Conservation (phyloP, 306 rosid genomes). For the Cajanus cajan region DNA sequence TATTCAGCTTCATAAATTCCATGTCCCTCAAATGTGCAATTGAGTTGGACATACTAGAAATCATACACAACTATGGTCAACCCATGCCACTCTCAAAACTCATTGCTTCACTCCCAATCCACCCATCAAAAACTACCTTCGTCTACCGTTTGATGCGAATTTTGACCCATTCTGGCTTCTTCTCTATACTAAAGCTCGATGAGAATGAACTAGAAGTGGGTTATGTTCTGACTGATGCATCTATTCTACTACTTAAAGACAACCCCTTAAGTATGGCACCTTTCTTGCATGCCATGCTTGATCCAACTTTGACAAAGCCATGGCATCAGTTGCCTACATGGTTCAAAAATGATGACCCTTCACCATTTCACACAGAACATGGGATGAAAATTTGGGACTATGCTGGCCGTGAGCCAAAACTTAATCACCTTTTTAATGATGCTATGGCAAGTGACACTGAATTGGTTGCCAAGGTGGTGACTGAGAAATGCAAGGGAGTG, state of each 20-base stretch:
- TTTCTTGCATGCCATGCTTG: not conserved
- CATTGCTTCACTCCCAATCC: not conserved
- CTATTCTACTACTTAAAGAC: not conserved
- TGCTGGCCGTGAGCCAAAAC: not conserved
- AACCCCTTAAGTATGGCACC: not conserved
- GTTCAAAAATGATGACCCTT: not conserved
- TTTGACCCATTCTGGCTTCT: not conserved
- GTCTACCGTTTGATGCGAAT: not conserved
- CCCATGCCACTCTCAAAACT: constrained; percentile 17
- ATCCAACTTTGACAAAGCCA: not conserved
- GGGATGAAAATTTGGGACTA: not conserved
- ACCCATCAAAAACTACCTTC: not conserved
- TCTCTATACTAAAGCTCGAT: not conserved
- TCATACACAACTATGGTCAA: not conserved
- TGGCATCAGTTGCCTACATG: not conserved
- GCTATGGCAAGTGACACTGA: constrained; percentile 38
- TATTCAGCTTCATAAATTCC: not conserved
- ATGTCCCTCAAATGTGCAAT: not conserved
- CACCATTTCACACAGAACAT: not conserved
- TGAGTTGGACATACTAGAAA: not conserved
- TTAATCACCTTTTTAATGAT: constrained; percentile 5
- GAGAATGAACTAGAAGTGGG: not conserved
- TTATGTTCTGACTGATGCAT: not conserved
- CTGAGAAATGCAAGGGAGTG: constrained; percentile 18
- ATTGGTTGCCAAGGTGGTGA: constrained; percentile 9